A percentile compares a stretch with the other conserved stretches of the same genome.
Conservation (phyloP, 306 rosid genomes). For the Gastrolobium villosum region DNA sequence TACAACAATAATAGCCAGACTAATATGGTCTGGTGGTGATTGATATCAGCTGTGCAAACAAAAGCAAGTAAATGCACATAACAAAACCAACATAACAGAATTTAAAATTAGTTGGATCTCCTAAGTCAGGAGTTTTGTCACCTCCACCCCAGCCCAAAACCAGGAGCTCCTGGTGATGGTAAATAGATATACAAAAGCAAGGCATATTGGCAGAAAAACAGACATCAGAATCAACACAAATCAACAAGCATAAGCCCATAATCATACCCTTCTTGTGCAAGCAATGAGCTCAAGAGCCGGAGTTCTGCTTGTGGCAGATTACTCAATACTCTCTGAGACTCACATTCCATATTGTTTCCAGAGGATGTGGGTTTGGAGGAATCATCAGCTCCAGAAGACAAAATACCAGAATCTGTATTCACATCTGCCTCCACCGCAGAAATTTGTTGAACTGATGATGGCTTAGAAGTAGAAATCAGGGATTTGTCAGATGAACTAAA, state of each 20-base stretch:
- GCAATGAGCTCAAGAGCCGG: conserved; percentile 90
- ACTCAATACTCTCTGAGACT: conserved; percentile 64
- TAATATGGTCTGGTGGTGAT: conserved; percentile 27
- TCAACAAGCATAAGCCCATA: conserved; percentile 32
- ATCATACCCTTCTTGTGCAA: conserved; percentile 97
- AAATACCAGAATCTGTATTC: conserved; percentile 67
- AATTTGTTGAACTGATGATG: conserved; percentile 62
- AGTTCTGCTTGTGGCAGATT: conserved; percentile 89
- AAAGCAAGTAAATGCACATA: conserved; percentile 12
- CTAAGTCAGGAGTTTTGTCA: background rate
- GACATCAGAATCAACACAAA: conserved; percentile 38
- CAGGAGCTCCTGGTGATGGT: conserved; percentile 34
- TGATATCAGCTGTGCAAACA: conserved; percentile 29
- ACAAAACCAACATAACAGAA: background rate
- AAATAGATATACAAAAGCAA: conserved; percentile 19
- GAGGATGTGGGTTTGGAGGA: conserved; percentile 67
- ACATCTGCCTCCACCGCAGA: conserved; percentile 66
- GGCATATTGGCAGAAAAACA: conserved; percentile 6
- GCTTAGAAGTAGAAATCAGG: conserved; percentile 61
- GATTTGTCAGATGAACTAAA: conserved; percentile 65
- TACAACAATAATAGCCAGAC: conserved; percentile 10
- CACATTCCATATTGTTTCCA: conserved; percentile 58
- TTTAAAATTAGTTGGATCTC: conserved; percentile 36
- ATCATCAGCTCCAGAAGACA: conserved; percentile 59
- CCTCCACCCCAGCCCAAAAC: background rate